These are phyloP conservation scores for Inga laurina DNA, from an alignment of 306 rosid genomes.

Conservation along the genomic window DNA sequence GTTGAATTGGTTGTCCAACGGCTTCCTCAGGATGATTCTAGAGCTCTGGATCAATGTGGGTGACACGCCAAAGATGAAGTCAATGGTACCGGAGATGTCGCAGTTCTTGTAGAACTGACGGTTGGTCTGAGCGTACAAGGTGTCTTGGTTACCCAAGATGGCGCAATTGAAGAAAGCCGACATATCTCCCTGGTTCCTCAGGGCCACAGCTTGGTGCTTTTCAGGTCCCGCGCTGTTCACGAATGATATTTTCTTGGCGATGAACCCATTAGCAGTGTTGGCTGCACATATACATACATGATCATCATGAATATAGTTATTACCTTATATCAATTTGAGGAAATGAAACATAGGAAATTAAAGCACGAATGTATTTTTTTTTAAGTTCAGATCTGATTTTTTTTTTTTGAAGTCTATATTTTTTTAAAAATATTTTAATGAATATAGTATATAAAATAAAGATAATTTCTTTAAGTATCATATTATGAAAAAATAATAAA, in stretches of 20 bases:
- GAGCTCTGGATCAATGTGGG: constrained; percentile 54
- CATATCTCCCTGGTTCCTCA: constrained; percentile 49
- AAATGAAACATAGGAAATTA: no score
- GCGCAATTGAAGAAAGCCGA: constrained; percentile 52
- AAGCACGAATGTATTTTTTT: no score
- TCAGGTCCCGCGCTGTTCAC: constrained; percentile 57
- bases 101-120: constrained; percentile 68
- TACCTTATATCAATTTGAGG: no score
- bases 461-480: no score
- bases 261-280: constrained; percentile 39
- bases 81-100: constrained; percentile 63
- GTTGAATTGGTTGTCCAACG: constrained; percentile 44
- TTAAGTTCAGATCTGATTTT: no score
- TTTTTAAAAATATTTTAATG: no score
- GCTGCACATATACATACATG: constrained; percentile 37
- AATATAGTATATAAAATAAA: no score
- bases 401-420: no score
- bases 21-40: constrained; percentile 48
- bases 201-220: constrained; percentile 70
- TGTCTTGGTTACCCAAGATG: constrained; percentile 57
- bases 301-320: not conserved
- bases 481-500: no score
- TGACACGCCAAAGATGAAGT: constrained; percentile 64
- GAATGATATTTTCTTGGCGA: constrained; percentile 50
- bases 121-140: constrained; percentile 45